Base-by-base conservation (phyloP, 768 basidiomycete genomes). In the Lepiota venenata region DNA sequence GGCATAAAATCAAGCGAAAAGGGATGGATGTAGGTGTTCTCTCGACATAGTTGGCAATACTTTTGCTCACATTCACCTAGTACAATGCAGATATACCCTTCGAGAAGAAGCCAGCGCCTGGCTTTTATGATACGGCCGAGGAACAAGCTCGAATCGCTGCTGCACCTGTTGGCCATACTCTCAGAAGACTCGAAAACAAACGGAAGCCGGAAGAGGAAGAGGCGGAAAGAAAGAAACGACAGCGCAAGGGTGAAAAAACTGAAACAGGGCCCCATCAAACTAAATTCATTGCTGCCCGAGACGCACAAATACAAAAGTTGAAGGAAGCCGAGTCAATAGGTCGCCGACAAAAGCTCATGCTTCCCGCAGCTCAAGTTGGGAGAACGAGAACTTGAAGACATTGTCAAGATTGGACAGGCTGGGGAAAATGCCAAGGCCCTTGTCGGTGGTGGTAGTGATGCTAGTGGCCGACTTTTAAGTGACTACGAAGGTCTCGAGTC, bases 1-100 rank as follows among this genome's bases (percentile, higher is more conserved):
- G 95, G 20, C 83, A 88, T 64, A 97, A 98, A 74, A 83, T 88
- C 4, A 98, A 98, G 74, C 87, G 88, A 72, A 96, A 91, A 69
- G 95, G 95, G 52, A 98, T 98, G 97, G 96, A 97, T 70, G 91
- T 92, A 69, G 62, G 88, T 75, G 16, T 15, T 46, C 2, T 56
- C 15, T 54, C 25, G 27, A 36, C 53, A 21, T 21, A 36, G 42
- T 32, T 38, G 44, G n/a, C 36, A 43, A 35, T 48, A 38, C 15
- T 20, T 39, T 5, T 42, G 6, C 32, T 50, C 39, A 55, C 64
- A 56, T 52, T 47, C 32, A 20, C 43, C 5, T 60, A 97, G 91
- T 99, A 98, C 73, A 99, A 98, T 64, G 84, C 93, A 47, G 97
- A 99, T 66, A 97, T 98, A 60, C 97, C 97, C 0, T 98, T 98